Percentiles rank a stretch among this genome's conserved stretches.
These are phyloP conservation scores for Eragrostis nindensis DNA, from an alignment of 176 grass and related monocot genomes.

Conservation along the genomic window DNA sequence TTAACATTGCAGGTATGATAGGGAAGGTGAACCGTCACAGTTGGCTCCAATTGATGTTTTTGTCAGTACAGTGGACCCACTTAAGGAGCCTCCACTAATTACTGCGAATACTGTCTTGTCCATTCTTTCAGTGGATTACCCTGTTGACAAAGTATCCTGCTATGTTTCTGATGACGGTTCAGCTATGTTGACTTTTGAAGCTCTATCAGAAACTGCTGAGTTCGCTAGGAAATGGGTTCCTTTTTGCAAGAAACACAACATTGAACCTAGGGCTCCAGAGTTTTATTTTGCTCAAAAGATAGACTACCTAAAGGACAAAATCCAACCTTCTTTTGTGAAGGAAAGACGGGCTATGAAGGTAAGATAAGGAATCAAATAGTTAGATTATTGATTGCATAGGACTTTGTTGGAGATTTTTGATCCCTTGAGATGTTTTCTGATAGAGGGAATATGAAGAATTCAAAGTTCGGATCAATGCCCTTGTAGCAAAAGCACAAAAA, in stretches of 20 bases:
- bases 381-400: conserved; percentile 22
- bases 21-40: conserved; percentile 87
- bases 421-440: conserved; percentile 34
- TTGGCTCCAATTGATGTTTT: conserved; percentile 86
- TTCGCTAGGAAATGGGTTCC: conserved; percentile 97
- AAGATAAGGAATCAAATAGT: conserved; percentile 16
- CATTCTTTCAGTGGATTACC: conserved; percentile 88
- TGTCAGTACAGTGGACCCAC: conserved; percentile 93
- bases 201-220: conserved; percentile 83
- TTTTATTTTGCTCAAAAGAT: conserved; percentile 99
- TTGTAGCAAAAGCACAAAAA: conserved; percentile 96
- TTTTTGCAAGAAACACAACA: conserved; percentile 88
- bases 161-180: conserved; percentile 99
- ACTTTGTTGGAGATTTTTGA: background rate
- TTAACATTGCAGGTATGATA: conserved; percentile 70
- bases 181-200: conserved; percentile 94
- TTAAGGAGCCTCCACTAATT: conserved; percentile 87
- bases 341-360: conserved; percentile 97
- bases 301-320: conserved; percentile 94
- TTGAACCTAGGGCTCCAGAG: conserved; percentile 93
- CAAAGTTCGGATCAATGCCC: conserved; percentile 90
- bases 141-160: conserved; percentile 95
- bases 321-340: conserved; percentile 94
- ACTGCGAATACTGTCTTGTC: conserved; percentile 91
- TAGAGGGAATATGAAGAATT: conserved; percentile 97